Base-by-base conservation (phyloP, 2,329 filamentous ascomycete species). In the Aspergillus melleus region DNA sequence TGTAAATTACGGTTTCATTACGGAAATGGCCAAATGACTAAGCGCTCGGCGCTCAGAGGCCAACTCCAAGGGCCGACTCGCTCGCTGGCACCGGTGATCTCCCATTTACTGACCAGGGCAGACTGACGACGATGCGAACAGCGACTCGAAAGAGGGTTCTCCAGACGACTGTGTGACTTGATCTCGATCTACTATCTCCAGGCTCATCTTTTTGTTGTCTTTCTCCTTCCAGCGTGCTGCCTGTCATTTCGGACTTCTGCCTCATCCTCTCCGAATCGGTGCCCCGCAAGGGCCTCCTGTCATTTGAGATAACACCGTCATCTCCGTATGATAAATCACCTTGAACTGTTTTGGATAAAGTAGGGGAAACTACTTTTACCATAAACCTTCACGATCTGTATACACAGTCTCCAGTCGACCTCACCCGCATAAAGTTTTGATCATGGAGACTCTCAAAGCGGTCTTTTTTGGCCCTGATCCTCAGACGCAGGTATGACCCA, bases 391-490 rank as follows among this genome's bases (percentile, higher is more conserved):
- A 30, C 22, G 3, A 16, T 24, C 8, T 14, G 19, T 9, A 11
- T 24, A 12, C 44, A 22, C 44, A 11, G 19, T 24, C 19, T 16
- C 8, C 12, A 11, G 44, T 47, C 44, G 44, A 24, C 19, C 20
- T 24, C 11, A 24, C 20, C 14, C 5, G 11, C 55, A 36, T 49
- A 44, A 20, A 42, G 11, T 24, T 59, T 54, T 55, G 49, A 77
- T 68, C 72, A 98, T 98, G 95, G 92, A 98, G 81, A 86, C 90
- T 49, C 83, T 98, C 74, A 91, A 88, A 76, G 83, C 89, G 60
- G 87, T 97, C 71, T 94, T 98, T 79, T 92, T 88, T 77, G 94
- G 92, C 78, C 94, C 95, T 42, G 93, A 96, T 73, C 95, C 95
- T 49, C 90, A 96, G 77, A 90, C 90, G 64, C 94, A 99, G 84